A percentile compares a stretch with the other conserved stretches of the same genome.
Evolutionary conservation across 2,329 filamentous ascomycete genomes (phyloP).

Genomic region (Fusarium pseudocircinatum): DNA sequence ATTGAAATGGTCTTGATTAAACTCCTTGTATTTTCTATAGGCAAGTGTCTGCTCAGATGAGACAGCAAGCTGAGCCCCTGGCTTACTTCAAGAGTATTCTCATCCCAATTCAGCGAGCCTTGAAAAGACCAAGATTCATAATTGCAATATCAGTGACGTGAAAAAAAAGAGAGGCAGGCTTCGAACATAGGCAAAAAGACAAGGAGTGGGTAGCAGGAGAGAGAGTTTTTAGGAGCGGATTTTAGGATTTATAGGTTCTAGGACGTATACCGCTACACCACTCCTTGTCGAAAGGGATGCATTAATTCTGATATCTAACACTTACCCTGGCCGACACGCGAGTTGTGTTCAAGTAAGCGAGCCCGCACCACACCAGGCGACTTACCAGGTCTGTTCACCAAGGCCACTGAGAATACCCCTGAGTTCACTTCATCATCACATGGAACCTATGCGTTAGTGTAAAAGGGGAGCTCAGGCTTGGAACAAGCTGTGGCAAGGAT

Average conservation of each 20-base stretch:
- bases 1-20: rapidly evolving
- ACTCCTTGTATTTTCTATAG: rapidly evolving
- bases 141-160: neutral
- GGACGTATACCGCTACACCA: slow-evolving; percentile 8
- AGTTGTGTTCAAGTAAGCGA: neutral
- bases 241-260: slow-evolving; percentile 1
- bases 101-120: neutral
- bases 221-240: slow-evolving; percentile 9
- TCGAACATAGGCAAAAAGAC: neutral
- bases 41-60: too few species aligned
- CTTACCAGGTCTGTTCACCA: neutral
- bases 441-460: neutral
- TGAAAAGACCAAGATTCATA: rapidly evolving
- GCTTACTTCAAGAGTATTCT: neutral
- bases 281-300: neutral
- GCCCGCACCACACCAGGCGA: neutral
- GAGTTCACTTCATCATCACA: neutral
- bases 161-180: neutral
- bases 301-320: neutral
- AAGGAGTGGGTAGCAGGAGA: slow-evolving; percentile 1
- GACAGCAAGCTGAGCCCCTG: neutral
- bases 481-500: neutral
- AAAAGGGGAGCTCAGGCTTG: neutral
- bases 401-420: neutral
- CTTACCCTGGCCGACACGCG: neutral